phyloP scores from a whole-genome alignment of 805 yeast species.

The Starmerella roubikii region DNA sequence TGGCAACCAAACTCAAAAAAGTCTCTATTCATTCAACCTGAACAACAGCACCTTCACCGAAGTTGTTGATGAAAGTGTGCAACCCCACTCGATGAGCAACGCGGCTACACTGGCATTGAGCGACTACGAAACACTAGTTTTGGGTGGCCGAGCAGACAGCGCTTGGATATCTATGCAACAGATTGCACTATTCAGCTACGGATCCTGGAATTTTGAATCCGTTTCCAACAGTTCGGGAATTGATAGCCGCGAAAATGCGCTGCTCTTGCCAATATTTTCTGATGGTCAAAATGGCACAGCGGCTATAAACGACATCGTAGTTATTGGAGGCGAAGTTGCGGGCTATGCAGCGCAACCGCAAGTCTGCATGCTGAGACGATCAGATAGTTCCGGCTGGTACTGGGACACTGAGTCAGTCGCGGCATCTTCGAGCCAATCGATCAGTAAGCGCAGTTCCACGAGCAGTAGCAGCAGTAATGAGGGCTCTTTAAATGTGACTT shows the following conservation, averaged over 20 bases:
- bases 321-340: slow-evolving; percentile 47
- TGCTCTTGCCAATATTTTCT: slow-evolving; percentile 42
- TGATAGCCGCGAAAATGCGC: slow-evolving; percentile 40
- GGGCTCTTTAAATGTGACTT: neutral
- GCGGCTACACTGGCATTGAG: slow-evolving; percentile 16
- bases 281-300: slow-evolving; percentile 10
- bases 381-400: slow-evolving; percentile 32
- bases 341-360: slow-evolving; percentile 32
- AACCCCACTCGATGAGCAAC: slow-evolving; percentile 21
- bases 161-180: slow-evolving; percentile 69
- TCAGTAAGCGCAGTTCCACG: neutral
- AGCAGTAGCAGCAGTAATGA: neutral
- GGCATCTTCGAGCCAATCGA: neutral
- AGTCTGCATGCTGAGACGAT: slow-evolving; percentile 30
- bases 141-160: slow-evolving; percentile 49
- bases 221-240: slow-evolving; percentile 27
- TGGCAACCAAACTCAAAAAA: slow-evolving; percentile 12
- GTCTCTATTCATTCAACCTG: slow-evolving; percentile 19
- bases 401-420: slow-evolving; percentile 23
- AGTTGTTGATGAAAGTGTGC: slow-evolving; percentile 7
- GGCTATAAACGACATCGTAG: slow-evolving; percentile 28
- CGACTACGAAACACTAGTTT: slow-evolving; percentile 23
- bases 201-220: slow-evolving; percentile 49
- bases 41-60: slow-evolving; percentile 11
- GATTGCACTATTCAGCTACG: slow-evolving; percentile 57